phyloP scores from a whole-genome alignment of 257 asterid species.

The Marsdenia floribunda region DNA sequence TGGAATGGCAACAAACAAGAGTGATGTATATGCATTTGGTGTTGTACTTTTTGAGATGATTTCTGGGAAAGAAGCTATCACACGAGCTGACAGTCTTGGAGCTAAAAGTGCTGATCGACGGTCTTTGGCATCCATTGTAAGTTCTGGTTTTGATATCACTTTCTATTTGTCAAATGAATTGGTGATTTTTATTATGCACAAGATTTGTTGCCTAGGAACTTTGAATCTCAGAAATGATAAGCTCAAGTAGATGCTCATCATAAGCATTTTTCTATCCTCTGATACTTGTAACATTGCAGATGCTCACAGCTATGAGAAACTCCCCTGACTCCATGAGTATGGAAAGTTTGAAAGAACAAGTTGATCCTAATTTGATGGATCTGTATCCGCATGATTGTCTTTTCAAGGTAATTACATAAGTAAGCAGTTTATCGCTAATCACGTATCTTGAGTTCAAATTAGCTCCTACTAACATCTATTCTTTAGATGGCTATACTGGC shows the following conservation, averaged over 20 bases:
- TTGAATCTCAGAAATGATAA: background rate
- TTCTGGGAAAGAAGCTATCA: conserved; percentile 90
- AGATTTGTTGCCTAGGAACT: background rate
- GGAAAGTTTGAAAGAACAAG: conserved; percentile 76
- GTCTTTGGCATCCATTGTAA: conserved; percentile 83
- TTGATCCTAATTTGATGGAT: conserved; percentile 75
- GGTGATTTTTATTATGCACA: background rate
- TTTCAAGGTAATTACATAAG: conserved; percentile 56
- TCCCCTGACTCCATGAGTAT: conserved; percentile 76
- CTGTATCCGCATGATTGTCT: conserved; percentile 91
- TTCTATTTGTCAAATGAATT: background rate
- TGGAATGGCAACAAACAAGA: conserved; percentile 79
- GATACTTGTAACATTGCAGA: conserved; percentile 44
- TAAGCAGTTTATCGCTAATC: background rate
- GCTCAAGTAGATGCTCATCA: background rate
- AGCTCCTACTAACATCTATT: background rate
- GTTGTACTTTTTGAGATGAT: conserved; percentile 84
- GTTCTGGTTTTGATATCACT: conserved; percentile 22
- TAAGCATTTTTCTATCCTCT: conserved; percentile 6
- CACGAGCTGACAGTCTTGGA: conserved; percentile 25
- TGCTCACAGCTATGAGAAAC: conserved; percentile 75
- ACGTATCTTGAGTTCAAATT: background rate
- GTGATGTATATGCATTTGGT: conserved; percentile 94
- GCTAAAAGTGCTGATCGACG: conserved; percentile 71
- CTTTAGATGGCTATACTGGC: conserved; percentile 74